Evolutionary conservation across 495 filamentous ascomycete species (phyloP).

Genomic region (Penicillium tannophilum): DNA sequence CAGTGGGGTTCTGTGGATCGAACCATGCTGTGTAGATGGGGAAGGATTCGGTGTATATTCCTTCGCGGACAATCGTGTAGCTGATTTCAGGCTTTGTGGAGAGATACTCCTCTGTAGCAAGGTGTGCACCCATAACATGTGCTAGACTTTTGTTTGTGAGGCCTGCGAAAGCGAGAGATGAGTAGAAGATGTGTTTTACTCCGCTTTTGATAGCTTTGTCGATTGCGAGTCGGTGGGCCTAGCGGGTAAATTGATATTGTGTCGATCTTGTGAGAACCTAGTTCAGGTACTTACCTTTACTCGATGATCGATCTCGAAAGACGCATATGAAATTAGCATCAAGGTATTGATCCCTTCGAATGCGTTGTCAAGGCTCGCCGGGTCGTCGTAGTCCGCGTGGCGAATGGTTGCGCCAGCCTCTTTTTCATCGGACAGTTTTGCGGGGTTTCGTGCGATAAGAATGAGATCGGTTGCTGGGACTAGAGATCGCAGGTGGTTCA

Average conservation of each 20-base stretch:
- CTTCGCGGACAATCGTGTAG: slow-evolving; percentile 61
- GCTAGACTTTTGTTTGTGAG: slow-evolving; percentile 47
- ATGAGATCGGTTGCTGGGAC: slow-evolving; percentile 42
- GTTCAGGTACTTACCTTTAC: slow-evolving; percentile 21
- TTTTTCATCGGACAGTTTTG: slow-evolving; percentile 30
- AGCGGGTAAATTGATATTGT: background rate
- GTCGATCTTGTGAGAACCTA: background rate
- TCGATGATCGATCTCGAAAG: slow-evolving; percentile 41
- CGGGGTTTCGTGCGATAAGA: slow-evolving; percentile 49
- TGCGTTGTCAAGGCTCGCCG: slow-evolving; percentile 28
- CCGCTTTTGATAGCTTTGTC: slow-evolving; percentile 58
- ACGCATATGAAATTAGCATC: slow-evolving; percentile 47
- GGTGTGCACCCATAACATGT: slow-evolving; percentile 70
- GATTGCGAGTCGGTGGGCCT: slow-evolving; percentile 56
- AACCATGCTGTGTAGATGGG: slow-evolving; percentile 70
- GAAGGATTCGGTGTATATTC: slow-evolving; percentile 68
- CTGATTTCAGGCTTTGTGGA: slow-evolving; percentile 35
- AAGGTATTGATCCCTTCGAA: slow-evolving; percentile 42
- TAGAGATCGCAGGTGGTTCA: slow-evolving; percentile 44
- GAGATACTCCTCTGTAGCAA: slow-evolving; percentile 62
- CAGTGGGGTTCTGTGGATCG: slow-evolving; percentile 30
- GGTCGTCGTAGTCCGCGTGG: slow-evolving; percentile 41
- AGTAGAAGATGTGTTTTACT: slow-evolving; percentile 68
- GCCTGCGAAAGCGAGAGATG: slow-evolving; percentile 62
- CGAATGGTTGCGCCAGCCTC: slow-evolving; percentile 35